Evolutionary conservation across 805 yeast genomes (phyloP), one percentile per base, ranked within the genome.

Genomic region (Wickerhamomyces mucosus): DNA sequence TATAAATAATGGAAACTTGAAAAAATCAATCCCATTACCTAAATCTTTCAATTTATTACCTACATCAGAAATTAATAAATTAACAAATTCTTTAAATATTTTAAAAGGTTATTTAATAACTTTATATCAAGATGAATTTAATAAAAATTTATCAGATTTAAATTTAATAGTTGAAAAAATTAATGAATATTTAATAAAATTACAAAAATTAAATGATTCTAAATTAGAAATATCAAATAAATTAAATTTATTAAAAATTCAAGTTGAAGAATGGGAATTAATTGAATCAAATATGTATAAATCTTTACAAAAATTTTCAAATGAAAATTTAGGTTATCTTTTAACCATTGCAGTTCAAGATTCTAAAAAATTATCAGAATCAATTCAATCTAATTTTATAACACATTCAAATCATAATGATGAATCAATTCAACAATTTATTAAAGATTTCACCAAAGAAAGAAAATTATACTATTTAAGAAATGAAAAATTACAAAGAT

Each of bases 401-500:
- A 25, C 53, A 49, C n/a, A 16, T 36, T 1, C 36, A 44, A 27
- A 20, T 29, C 45, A 55, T 17, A 50, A 45, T 12, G 61, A 59
- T n/a, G 38, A 36, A 4, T 59, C 50, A 36, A 53, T 55, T 18
- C 46, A 43, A 17, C 29, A 33, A 10, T 68, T 73, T 42, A 51
- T 75, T 11, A 41, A 46, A 12, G 48, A 50, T n/a, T 75, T 69
- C 45, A 49, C 58, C 29, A 38, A 38, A 3, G 59, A 58, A 25
- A 53, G 78, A 28, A 56, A 57, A 15, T 39, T 52, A 18, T 72
- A 57, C 43, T 69, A 73, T 46, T 27, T 63, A 27, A 50, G 65
- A 23, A 58, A 58, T 30, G 76, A 71, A 43, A 62, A 69, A 42
- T 43, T 68, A 29, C 58, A 57, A 23, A 58, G 77, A 18, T 58